Evolutionary conservation across 2,329 filamentous ascomycete species (phyloP).

Genomic region (Neoarthrinium moseri): DNA sequence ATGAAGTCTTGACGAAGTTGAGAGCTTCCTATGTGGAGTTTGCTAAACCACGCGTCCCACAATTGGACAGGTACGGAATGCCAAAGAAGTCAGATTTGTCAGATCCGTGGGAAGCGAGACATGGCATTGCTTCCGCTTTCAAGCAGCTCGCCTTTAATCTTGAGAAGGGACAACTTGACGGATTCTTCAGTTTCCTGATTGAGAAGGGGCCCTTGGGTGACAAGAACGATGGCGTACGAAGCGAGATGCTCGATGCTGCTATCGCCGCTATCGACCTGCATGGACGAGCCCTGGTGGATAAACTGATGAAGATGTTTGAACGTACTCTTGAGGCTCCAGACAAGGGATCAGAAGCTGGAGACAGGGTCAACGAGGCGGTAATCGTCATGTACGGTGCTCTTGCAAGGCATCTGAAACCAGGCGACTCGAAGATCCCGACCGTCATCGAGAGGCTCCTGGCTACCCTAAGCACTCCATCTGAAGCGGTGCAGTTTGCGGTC

Average conservation of each 20-base stretch:
- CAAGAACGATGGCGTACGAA: conserved; percentile 70
- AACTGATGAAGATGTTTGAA: conserved; percentile 91
- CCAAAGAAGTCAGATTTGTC: conserved; percentile 82
- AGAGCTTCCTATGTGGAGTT: conserved; percentile 73
- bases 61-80: conserved; percentile 93
- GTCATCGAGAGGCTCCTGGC: conserved; percentile 84
- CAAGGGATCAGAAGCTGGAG: conserved; percentile 75
- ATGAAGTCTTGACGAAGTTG: conserved; percentile 62
- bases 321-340: conserved; percentile 81
- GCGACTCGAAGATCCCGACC: conserved; percentile 83
- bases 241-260: conserved; percentile 90
- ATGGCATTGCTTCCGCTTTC: conserved; percentile 86
- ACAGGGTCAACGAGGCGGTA: conserved; percentile 93
- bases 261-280: conserved; percentile 77
- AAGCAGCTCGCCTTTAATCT: conserved; percentile 75
- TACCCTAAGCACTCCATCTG: conserved; percentile 90
- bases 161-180: conserved; percentile 66
- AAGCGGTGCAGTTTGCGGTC: conserved; percentile 95
- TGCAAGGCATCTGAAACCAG: conserved; percentile 78
- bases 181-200: conserved; percentile 83
- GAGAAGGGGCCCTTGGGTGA: conserved; percentile 86
- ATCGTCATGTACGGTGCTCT: conserved; percentile 96
- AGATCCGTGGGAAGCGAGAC: conserved; percentile 88
- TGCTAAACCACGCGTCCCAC: conserved; percentile 77
- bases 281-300: conserved; percentile 79